Percentiles rank a stretch among this genome's conserved stretches.
These are phyloP conservation scores for Eucalyptus lansdowneana DNA, from an alignment of 345 rosid species.

Conservation along the genomic window DNA sequence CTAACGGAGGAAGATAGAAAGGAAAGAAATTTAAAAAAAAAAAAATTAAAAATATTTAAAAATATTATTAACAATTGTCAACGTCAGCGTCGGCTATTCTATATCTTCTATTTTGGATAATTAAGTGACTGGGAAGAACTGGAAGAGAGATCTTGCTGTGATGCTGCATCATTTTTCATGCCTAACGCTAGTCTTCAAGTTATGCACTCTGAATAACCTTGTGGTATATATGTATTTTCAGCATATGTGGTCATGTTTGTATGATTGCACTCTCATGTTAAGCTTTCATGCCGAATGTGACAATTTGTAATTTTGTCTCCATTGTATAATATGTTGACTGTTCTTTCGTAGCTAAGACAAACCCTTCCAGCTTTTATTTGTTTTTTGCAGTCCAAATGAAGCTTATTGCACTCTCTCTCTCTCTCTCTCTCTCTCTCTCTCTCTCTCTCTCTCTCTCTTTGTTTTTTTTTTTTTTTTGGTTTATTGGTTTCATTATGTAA, in stretches of 20 bases:
- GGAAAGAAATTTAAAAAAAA: too few relatives aligned
- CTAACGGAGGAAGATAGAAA: too few relatives aligned
- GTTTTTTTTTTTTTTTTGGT: not conserved
- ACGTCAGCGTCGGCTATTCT: not conserved
- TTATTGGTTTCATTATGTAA: not conserved
- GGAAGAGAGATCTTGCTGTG: too few relatives aligned
- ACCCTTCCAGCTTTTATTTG: not conserved
- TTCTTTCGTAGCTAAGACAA: not conserved
- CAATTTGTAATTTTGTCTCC: not conserved
- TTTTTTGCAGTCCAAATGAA: slow-evolving; percentile 72
- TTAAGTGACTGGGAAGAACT: not conserved
- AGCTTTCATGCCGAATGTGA: not conserved
- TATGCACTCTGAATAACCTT: not conserved
- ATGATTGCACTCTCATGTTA: not conserved
- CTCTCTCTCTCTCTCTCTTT: too few relatives aligned
- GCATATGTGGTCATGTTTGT: not conserved
- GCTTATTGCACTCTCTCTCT: slow-evolving; percentile 19
- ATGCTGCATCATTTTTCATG: not conserved
- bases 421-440: not conserved
- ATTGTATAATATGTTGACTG: not conserved
- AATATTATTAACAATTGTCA: too few relatives aligned
- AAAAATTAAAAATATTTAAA: too few relatives aligned
- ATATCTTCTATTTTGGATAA: not conserved
- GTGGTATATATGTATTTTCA: not conserved
- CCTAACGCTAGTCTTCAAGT: not conserved